Evolutionary conservation across 2,329 filamentous ascomycete genomes (phyloP), one percentile per base, ranked within the genome.

Genomic region (Cercospora brassicicola): DNA sequence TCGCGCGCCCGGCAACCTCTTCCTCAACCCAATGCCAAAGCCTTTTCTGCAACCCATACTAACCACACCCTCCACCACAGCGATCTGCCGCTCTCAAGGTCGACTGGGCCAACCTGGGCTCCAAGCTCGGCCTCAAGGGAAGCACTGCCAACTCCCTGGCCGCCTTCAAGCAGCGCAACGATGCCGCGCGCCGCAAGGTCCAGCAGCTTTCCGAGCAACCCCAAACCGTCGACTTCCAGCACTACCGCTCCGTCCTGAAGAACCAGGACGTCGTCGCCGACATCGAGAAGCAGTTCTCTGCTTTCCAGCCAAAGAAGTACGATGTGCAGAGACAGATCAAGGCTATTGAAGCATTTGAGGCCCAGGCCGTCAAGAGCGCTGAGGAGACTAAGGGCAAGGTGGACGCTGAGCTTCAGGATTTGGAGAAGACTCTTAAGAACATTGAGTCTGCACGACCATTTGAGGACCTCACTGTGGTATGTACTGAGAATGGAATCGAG

Each of bases 81-180:
- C 91, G 93, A 88, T 97, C 93, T 89, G 94, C 94, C 87, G 94
- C 94, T 84, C 89, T 96, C 84, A 99, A 98, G 89, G 89, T 99
- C 88, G 95, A 99, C 90, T 99, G 95, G 95, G 89, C 89, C 85
- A 95, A 96, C 86, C 89, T 99, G 80, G 91, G 91, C 84, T 89
- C 88, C 84, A 96, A 94, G 80, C 93, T 99, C 79, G 94, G 94
- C 82, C 93, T 99, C 82, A 92, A 92, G 83, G 95, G 95, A 82
- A 92, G 93, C 86, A 99, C 95, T 76, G 94, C 92, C 76, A 85
- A 90, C 78, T 91, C 94, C 71, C 93, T 99, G 71, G 91, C 94
- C 82, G 88, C 92, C 74, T 99, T 99, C 91, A 99, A 99, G 89
- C 95, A 97, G 90, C 94, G 95, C 85, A 97, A 98, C 87, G 95